These are phyloP conservation scores for Cadophora gregata DNA, from an alignment of 2,329 filamentous ascomycete genomes.

Conservation along the genomic window DNA sequence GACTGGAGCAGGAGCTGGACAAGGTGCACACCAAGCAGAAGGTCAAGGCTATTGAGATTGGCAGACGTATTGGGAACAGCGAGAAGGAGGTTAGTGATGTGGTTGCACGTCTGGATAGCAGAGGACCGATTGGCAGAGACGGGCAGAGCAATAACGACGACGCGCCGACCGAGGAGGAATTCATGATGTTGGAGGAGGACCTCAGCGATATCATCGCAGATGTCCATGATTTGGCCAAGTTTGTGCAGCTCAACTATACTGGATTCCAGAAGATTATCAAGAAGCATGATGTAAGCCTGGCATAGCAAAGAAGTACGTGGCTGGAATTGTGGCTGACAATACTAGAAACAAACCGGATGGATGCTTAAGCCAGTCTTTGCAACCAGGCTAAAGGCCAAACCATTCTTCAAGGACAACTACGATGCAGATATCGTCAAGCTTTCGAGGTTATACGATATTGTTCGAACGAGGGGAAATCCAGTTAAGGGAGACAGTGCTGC, in stretches of 20 bases:
- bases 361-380: slow-evolving; percentile 96
- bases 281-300: slow-evolving; percentile 84
- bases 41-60: slow-evolving; percentile 95
- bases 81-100: slow-evolving; percentile 92
- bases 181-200: slow-evolving; percentile 90
- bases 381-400: slow-evolving; percentile 89
- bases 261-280: slow-evolving; percentile 99
- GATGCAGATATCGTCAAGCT: slow-evolving; percentile 94
- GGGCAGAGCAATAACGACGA: slow-evolving; percentile 49
- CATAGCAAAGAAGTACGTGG: neutral
- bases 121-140: slow-evolving; percentile 52
- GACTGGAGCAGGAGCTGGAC: slow-evolving; percentile 90
- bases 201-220: slow-evolving; percentile 98
- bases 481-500: slow-evolving; percentile 91
- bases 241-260: slow-evolving; percentile 97
- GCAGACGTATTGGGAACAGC: slow-evolving; percentile 83
- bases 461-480: slow-evolving; percentile 90
- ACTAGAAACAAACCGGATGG: slow-evolving; percentile 91
- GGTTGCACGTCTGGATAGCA: slow-evolving; percentile 73
- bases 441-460: slow-evolving; percentile 92
- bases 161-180: slow-evolving; percentile 85
- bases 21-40: slow-evolving; percentile 98
- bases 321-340: slow-evolving; percentile 23
- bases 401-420: slow-evolving; percentile 99
- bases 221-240: slow-evolving; percentile 97